Conservation (phyloP, 2,329 filamentous ascomycete genomes). For the Phyllosticta capitalensis region DNA sequence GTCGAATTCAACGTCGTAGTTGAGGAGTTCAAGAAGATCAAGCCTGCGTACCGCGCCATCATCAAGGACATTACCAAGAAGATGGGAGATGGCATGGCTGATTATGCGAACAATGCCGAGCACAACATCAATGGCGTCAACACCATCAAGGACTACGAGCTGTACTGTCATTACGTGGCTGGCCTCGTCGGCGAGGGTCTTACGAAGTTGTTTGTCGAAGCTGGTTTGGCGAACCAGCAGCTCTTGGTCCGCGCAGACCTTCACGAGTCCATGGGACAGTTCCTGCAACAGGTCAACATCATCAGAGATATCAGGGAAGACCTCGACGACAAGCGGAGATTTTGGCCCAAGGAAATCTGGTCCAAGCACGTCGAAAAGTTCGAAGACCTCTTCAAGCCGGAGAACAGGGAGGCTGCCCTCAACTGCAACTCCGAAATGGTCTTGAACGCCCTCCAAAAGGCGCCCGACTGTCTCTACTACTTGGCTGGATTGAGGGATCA, state of each 20-base stretch:
- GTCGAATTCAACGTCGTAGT: constrained; percentile 87
- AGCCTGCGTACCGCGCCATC: constrained; percentile 72
- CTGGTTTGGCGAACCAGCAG: constrained; percentile 75
- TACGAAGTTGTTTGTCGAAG: constrained; percentile 81
- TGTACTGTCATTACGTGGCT: constrained; percentile 98
- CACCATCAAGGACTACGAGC: constrained; percentile 80
- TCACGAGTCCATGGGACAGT: constrained; percentile 92
- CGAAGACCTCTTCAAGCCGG: constrained; percentile 78
- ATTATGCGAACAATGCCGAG: constrained; percentile 80
- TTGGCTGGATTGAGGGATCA: constrained; percentile 91
- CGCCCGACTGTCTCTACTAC: constrained; percentile 93
- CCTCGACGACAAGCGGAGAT: constrained; percentile 73
- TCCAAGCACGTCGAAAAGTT: constrained; percentile 86
- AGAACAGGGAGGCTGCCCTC: constrained; percentile 67
- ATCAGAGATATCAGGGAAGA: constrained; percentile 94
- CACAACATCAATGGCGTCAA: constrained; percentile 71
- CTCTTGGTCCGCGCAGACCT: constrained; percentile 70
- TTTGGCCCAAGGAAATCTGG: constrained; percentile 97
- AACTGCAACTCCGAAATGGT: constrained; percentile 92
- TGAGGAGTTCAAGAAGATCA: constrained; percentile 77
- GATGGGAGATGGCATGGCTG: constrained; percentile 99
- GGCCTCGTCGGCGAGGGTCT: constrained; percentile 92
- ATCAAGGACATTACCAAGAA: constrained; percentile 86
- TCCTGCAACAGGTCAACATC: constrained; percentile 97
- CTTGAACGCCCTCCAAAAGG: constrained; percentile 74